These are phyloP conservation scores for Phytopythium kandeliae DNA, from an alignment of 352 stramenopile genomes.

Conservation along the genomic window DNA sequence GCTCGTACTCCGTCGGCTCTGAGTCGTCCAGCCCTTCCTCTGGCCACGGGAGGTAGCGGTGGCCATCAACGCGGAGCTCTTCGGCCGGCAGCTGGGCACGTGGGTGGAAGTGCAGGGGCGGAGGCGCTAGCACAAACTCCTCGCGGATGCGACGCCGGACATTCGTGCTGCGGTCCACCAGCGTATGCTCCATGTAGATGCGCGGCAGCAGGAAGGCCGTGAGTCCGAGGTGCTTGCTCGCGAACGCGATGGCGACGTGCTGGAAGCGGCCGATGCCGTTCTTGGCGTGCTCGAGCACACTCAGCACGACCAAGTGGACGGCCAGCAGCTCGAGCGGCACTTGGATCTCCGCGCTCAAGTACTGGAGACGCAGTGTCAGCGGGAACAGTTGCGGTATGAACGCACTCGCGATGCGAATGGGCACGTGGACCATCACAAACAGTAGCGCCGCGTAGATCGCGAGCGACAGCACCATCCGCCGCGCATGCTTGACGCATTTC, in stretches of 20 bases:
- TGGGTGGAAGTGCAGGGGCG: slow-evolving; percentile 79
- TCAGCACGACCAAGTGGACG: slow-evolving; percentile 94
- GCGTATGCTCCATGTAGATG: slow-evolving; percentile 22
- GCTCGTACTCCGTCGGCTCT: slow-evolving; percentile 60
- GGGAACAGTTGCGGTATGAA: slow-evolving; percentile 62
- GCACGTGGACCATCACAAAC: slow-evolving; percentile 83
- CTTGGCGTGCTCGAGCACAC: slow-evolving; percentile 90
- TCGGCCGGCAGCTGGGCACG: slow-evolving; percentile 58
- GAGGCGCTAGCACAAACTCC: slow-evolving; percentile 42
- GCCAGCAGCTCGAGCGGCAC: slow-evolving; percentile 94
- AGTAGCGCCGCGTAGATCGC: slow-evolving; percentile 90
- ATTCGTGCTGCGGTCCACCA: slow-evolving; percentile 10
- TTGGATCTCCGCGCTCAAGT: slow-evolving; percentile 92
- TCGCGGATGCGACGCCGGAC: background rate
- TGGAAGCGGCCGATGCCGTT: slow-evolving; percentile 81
- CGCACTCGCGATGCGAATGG: slow-evolving; percentile 54
- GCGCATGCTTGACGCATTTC: slow-evolving; percentile 88
- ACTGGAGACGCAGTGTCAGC: slow-evolving; percentile 85
- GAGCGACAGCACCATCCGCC: slow-evolving; percentile 91
- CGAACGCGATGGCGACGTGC: slow-evolving; percentile 51
- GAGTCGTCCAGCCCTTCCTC: slow-evolving; percentile 75
- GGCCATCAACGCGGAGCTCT: slow-evolving; percentile 62
- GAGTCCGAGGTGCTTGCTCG: slow-evolving; percentile 57
- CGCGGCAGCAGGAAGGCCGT: slow-evolving; percentile 68
- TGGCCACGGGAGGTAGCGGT: slow-evolving; percentile 78